These are phyloP conservation scores for Agrocybe pediades DNA, from an alignment of 768 basidiomycete genomes.

Conservation along the genomic window DNA sequence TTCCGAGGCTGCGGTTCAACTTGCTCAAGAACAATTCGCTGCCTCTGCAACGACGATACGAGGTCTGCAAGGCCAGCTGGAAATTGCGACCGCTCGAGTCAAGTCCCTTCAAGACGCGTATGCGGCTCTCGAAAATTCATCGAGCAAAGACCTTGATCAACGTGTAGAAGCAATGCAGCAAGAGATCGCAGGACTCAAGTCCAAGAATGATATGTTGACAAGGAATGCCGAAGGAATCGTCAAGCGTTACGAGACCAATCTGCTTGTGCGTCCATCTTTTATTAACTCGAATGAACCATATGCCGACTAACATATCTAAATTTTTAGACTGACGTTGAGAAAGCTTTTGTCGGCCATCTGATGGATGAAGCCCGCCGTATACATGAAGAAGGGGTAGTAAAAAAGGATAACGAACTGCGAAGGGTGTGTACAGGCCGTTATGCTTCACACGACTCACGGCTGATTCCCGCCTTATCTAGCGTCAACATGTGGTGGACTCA, in stretches of 20 bases:
- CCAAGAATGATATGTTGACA: conserved; percentile 25
- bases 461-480: conserved; percentile 30
- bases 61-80: background rate
- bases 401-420: conserved; percentile 58
- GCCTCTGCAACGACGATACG: background rate
- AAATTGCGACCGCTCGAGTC: background rate
- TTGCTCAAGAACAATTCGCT: background rate
- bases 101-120: conserved; percentile 7
- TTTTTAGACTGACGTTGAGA: conserved; percentile 49
- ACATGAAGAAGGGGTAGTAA: conserved; percentile 54
- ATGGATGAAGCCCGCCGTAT: conserved; percentile 44
- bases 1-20: background rate
- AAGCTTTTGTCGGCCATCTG: conserved; percentile 46
- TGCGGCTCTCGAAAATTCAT: conserved; percentile 3
- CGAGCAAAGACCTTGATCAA: background rate
- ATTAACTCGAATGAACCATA: background rate
- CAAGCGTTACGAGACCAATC: conserved; percentile 44
- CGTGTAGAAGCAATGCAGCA: conserved; percentile 7
- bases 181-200: conserved; percentile 20
- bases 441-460: conserved; percentile 4
- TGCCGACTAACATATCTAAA: conserved; percentile 2
- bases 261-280: conserved; percentile 41
- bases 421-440: conserved; percentile 33
- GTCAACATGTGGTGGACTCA: conserved; percentile 46
- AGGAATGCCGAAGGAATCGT: conserved; percentile 29